phyloP scores from a whole-genome alignment of 345 rosid genomes.

The Brassica cretica region DNA sequence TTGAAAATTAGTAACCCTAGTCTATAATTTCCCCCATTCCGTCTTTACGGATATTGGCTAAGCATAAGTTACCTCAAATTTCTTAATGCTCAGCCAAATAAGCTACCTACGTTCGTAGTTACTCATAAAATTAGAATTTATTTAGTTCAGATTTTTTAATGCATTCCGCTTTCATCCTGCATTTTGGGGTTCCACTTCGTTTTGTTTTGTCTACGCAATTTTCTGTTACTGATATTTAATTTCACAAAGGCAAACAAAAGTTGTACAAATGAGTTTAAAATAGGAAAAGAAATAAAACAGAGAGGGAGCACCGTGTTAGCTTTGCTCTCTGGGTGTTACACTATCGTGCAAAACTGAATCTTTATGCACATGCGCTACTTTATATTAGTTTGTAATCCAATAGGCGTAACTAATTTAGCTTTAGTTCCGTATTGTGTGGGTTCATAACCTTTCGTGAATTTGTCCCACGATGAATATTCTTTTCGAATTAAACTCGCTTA shows the following conservation, averaged over 20 bases:
- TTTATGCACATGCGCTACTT: constrained; percentile 43
- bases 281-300: not conserved
- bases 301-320: constrained; percentile 31
- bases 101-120: not conserved
- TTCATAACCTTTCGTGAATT: constrained; percentile 16
- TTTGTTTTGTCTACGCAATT: constrained; percentile 29
- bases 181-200: constrained; percentile 42
- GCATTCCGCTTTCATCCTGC: constrained; percentile 28
- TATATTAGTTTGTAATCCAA: constrained; percentile 17
- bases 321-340: constrained; percentile 42
- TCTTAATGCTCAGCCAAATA: not conserved
- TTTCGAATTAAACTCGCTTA: constrained; percentile 7
- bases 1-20: not conserved
- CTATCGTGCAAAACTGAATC: constrained; percentile 37
- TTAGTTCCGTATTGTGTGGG: constrained; percentile 33
- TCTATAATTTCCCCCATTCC: not conserved
- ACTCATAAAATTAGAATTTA: not conserved
- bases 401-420: constrained; percentile 22
- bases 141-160: not conserved
- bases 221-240: constrained; percentile 27
- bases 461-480: constrained; percentile 20
- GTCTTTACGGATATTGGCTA: not conserved
- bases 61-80: not conserved
- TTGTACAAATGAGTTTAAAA: not conserved
- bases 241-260: constrained; percentile 23